A percentile compares a stretch with the other conserved stretches of the same genome.
Evolutionary conservation across 1,284 basidiomycete genomes (phyloP).

Genomic region (Cutaneotrichosporon curvatum): DNA sequence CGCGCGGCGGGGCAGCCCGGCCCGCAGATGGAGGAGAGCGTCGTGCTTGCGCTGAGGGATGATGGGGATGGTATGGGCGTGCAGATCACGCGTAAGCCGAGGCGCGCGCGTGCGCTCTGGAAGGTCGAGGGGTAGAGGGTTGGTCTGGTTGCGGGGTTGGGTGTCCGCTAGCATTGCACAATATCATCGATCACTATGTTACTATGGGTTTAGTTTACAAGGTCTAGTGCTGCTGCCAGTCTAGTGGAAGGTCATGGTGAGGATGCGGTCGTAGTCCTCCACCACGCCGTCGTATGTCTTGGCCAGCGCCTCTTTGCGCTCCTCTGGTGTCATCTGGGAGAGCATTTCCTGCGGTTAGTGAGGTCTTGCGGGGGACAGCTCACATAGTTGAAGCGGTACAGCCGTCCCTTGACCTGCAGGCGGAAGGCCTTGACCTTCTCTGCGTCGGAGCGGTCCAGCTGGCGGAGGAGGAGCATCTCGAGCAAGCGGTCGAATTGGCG

Average conservation of each 20-base stretch:
- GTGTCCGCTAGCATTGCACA: background rate
- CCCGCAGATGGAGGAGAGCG: conserved; percentile 57
- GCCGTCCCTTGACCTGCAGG: conserved; percentile 78
- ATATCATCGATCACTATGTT: background rate
- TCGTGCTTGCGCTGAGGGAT: conserved; percentile 74
- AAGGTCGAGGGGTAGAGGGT: conserved; percentile 64
- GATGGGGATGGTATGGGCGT: conserved; percentile 62
- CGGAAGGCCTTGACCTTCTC: conserved; percentile 60
- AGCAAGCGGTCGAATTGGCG: conserved; percentile 86
- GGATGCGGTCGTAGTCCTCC: conserved; percentile 77
- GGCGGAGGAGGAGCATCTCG: conserved; percentile 80
- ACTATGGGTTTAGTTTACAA: background rate
- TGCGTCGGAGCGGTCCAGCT: conserved; percentile 60
- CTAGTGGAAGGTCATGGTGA: conserved; percentile 50
- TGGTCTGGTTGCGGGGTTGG: background rate
- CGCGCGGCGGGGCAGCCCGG: conserved; percentile 55
- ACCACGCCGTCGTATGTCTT: conserved; percentile 85
- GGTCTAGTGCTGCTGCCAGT: background rate
- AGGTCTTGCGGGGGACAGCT: conserved; percentile 29
- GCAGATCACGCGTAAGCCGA: conserved; percentile 75
- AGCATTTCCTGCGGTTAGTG: conserved; percentile 64
- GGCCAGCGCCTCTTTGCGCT: conserved; percentile 80
- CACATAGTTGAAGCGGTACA: conserved; percentile 92
- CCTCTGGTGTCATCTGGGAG: conserved; percentile 73
- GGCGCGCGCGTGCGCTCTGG: conserved; percentile 62